Percentiles rank a stretch among this genome's conserved stretches.
These are phyloP conservation scores for Diospyros lotus DNA, from an alignment of 148 eudicot species.

Conservation along the genomic window DNA sequence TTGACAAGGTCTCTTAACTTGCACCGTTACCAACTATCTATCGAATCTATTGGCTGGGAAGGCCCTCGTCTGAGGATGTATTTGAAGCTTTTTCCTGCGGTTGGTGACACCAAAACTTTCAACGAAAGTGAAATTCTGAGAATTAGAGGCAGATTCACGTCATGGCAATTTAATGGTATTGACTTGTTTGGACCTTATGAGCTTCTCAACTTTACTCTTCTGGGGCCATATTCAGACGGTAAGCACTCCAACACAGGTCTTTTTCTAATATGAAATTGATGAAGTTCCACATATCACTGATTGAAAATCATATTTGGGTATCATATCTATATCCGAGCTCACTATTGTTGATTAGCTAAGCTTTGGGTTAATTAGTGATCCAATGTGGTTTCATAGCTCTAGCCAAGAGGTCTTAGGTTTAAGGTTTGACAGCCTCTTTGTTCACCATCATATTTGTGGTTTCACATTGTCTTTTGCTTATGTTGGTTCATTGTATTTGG, in stretches of 20 bases:
- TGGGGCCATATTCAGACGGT: slow-evolving; percentile 70
- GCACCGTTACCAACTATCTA: slow-evolving; percentile 54
- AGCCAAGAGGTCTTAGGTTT: too few species aligned
- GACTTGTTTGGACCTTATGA: slow-evolving; percentile 94
- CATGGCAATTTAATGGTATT: slow-evolving; percentile 57
- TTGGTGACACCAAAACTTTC: slow-evolving; percentile 29
- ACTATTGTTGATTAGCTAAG: too few species aligned
- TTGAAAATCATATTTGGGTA: neutral
- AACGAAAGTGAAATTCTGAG: slow-evolving; percentile 57
- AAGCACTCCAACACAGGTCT: slow-evolving; percentile 18
- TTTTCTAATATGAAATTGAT: neutral
- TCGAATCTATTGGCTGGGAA: slow-evolving; percentile 75
- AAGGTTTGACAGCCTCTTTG: too few species aligned
- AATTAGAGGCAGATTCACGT: slow-evolving; percentile 43
- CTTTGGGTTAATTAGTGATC: too few species aligned
- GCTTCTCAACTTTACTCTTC: slow-evolving; percentile 80
- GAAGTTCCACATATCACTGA: neutral
- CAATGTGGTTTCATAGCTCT: too few species aligned
- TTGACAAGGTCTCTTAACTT: slow-evolving; percentile 47
- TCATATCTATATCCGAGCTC: too few species aligned
- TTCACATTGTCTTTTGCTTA: too few species aligned
- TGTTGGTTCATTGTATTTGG: too few species aligned
- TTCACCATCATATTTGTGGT: too few species aligned
- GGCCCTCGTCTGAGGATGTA: slow-evolving; percentile 89
- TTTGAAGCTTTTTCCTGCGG: slow-evolving; percentile 64